Evolutionary conservation across 1,139 yeast genomes (phyloP), one percentile per base, ranked within the genome.

Genomic region (Scheffersomyces illinoinensis): DNA sequence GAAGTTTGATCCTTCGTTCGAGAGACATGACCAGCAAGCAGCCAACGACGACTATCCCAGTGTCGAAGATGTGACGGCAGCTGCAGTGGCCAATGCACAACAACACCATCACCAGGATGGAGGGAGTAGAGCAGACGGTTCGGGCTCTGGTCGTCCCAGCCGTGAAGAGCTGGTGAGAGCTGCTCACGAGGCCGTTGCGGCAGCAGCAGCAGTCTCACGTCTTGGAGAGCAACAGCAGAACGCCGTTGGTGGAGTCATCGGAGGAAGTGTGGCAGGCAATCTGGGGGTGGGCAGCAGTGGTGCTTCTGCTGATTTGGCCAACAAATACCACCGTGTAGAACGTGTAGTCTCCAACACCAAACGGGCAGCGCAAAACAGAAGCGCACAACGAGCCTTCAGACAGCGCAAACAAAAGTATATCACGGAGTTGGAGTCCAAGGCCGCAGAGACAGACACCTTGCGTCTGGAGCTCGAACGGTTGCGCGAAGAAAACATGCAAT

Each of bases 341-440:
- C 20, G 43, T 54, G 60, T 6, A 52, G 54, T 8, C 33, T 54
- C 33, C 56, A 57, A 58, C 12, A 86, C 96, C 51, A 91, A 90
- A 73, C 84, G 97, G 64, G 97, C 97, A 1, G 91, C 89, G 19
- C 97, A 92, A 73, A 92, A 92, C 76, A 80, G 97, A 68, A 88
- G 86, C 60, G 97, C 97, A 0, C 97, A 92, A 74, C 85, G 91
- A 65, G 96, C 97, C 12, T 92, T 91, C 75, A 83, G 97, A 69
- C 88, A 86, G 69, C 82, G 97, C 59, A 88, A 90, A 70, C 97
- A 91, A 66, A 83, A 85, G 61, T 87, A 90, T 68, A 86, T 92
- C 65, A 89, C 87, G 72, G 93, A 91, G 55, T 79, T 92, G 61
- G 97, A 92, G 75, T 74, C 78, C 49, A 87, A 87, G 69, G 91